phyloP scores from a whole-genome alignment of 257 asterid species.

The Nicotiana undulata region DNA sequence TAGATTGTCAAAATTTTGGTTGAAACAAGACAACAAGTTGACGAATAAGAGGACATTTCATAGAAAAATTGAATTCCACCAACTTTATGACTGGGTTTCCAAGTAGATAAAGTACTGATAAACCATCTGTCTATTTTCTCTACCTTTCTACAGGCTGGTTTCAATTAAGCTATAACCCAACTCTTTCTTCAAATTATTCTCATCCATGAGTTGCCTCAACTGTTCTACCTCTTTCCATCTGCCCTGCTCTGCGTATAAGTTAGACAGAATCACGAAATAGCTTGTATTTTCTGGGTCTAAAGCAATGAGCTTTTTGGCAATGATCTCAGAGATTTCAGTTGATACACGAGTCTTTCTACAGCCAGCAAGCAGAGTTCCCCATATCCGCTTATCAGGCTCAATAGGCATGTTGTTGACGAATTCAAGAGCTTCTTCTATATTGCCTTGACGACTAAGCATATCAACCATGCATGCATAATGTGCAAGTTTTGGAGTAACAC shows the following conservation, averaged over 20 bases:
- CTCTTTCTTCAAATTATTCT: slow-evolving; percentile 44
- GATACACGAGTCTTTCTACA: slow-evolving; percentile 43
- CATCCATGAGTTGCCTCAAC: slow-evolving; percentile 40
- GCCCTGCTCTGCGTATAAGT: slow-evolving; percentile 63
- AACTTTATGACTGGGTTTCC: neutral
- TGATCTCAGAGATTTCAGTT: slow-evolving; percentile 34
- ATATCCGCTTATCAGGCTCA: slow-evolving; percentile 66
- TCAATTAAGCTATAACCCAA: slow-evolving; percentile 45
- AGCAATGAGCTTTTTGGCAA: slow-evolving; percentile 42
- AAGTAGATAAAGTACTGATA: neutral
- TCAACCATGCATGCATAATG: slow-evolving; percentile 92
- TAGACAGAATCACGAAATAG: slow-evolving; percentile 48
- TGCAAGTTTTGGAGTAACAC: slow-evolving; percentile 51
- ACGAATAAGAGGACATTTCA: neutral
- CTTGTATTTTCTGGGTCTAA: slow-evolving; percentile 50
- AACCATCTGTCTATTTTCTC: neutral
- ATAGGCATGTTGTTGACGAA: slow-evolving; percentile 63
- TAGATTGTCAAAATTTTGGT: neutral
- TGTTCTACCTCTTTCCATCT: slow-evolving; percentile 67
- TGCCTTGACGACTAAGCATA: slow-evolving; percentile 84
- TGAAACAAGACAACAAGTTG: neutral
- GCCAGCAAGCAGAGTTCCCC: slow-evolving; percentile 84
- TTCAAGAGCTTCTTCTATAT: slow-evolving; percentile 65
- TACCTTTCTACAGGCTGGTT: neutral
- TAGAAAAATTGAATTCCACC: neutral